Conservation (phyloP, 2,329 filamentous ascomycete species). For the Arthrobotrys sinensis region DNA sequence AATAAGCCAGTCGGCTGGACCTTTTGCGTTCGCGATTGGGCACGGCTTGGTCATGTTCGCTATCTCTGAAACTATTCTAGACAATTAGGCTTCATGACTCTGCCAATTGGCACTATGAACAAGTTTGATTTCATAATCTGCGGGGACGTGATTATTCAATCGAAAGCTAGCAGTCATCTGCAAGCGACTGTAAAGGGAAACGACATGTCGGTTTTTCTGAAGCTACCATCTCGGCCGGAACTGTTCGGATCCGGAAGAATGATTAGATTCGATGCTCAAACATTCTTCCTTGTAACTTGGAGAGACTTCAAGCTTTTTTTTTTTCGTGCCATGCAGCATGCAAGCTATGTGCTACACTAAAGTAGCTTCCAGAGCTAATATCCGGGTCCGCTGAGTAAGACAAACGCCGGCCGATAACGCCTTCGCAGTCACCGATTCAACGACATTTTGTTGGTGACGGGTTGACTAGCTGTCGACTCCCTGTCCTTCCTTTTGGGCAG, state of each 20-base stretch:
- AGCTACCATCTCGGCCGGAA: conserved; percentile 40
- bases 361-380: conserved; percentile 13
- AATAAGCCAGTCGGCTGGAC: conserved; percentile 16
- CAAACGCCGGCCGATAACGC: conserved; percentile 24
- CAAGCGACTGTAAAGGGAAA: conserved; percentile 48
- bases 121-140: conserved; percentile 41
- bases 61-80: conserved; percentile 16
- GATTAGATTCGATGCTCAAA: conserved; percentile 21
- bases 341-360: neutral
- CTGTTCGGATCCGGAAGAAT: conserved; percentile 55
- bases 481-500: conserved; percentile 30
- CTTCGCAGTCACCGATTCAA: conserved; percentile 10
- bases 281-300: neutral
- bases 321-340: neutral
- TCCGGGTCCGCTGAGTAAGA: conserved; percentile 28
- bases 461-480: conserved; percentile 10
- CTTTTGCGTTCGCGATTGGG: conserved; percentile 12
- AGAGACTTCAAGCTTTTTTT: conserved; percentile 21
- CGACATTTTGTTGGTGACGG: conserved; percentile 3
- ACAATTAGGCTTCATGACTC: conserved; percentile 9
- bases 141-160: conserved; percentile 36
- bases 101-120: neutral
- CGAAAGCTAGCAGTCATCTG: conserved; percentile 25
- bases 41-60: conserved; percentile 9
- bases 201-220: conserved; percentile 13